Conservation (phyloP, 345 rosid genomes). For the Hypericum perforatum region DNA sequence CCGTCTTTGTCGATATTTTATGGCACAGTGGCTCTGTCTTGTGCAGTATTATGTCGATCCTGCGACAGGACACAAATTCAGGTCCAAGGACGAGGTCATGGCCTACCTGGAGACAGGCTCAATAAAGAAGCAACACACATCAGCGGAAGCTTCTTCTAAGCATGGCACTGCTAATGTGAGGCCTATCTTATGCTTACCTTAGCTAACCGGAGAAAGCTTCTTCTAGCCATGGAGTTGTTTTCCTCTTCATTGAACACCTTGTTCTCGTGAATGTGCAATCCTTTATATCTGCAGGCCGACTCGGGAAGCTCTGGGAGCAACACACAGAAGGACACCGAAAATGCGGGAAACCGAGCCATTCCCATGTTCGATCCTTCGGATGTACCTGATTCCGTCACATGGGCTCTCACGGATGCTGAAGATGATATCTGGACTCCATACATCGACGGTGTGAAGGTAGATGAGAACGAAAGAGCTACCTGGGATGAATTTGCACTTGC, state of each 20-base stretch:
- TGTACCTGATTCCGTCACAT: constrained; percentile 44
- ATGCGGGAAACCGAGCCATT: constrained; percentile 6
- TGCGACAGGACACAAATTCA: constrained; percentile 24
- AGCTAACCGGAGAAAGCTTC: constrained; percentile 13
- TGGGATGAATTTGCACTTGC: constrained; percentile 56
- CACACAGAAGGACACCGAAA: background rate
- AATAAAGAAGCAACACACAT: constrained; percentile 18
- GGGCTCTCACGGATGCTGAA: constrained; percentile 31
- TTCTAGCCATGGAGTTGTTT: constrained; percentile 10
- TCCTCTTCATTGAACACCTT: background rate
- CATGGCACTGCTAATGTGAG: constrained; percentile 27
- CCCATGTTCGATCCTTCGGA: constrained; percentile 36
- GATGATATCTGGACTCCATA: constrained; percentile 42
- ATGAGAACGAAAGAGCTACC: constrained; percentile 23
- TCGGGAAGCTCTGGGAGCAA: too few relatives aligned
- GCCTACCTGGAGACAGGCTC: constrained; percentile 35
- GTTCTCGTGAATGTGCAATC: constrained; percentile 10
- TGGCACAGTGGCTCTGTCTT: background rate
- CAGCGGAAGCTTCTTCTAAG: constrained; percentile 16
- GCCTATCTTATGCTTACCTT: background rate
- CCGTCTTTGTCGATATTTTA: background rate
- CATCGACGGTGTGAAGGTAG: constrained; percentile 29
- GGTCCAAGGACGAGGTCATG: constrained; percentile 43
- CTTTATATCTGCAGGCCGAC: constrained; percentile 21
- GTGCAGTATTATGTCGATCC: constrained; percentile 40